Conservation (phyloP, 768 basidiomycete species). For the Tricholoma furcatifolium region DNA sequence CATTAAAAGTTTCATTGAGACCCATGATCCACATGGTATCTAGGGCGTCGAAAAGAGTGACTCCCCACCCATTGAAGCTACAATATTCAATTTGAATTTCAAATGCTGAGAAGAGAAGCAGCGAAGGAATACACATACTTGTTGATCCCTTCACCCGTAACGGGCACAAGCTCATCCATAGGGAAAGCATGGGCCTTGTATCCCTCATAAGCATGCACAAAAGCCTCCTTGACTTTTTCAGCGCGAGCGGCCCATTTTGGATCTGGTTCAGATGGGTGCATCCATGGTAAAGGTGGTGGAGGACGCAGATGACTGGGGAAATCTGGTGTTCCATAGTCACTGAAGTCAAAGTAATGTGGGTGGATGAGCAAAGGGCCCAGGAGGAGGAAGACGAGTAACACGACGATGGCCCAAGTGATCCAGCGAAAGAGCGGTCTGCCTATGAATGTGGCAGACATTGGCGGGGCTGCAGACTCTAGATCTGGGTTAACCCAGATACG, state of each 20-base stretch:
- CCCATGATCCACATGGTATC: conserved; percentile 86
- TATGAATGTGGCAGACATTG: conserved; percentile 6
- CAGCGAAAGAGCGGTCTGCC: conserved; percentile 22
- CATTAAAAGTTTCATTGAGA: conserved; percentile 59
- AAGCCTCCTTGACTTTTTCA: conserved; percentile 53
- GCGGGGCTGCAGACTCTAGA: too few relatives aligned
- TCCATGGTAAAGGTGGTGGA: conserved; percentile 6
- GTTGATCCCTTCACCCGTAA: conserved; percentile 46
- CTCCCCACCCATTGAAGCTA: conserved; percentile 76
- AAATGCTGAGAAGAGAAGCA: background rate
- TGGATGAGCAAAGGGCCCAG: conserved; percentile 7
- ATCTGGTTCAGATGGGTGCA: background rate
- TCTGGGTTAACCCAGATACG: conserved; percentile 16
- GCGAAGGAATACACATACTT: conserved; percentile 43
- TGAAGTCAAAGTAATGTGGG: background rate
- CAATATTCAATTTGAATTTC: background rate
- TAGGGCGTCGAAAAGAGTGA: conserved; percentile 73
- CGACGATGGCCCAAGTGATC: conserved; percentile 21
- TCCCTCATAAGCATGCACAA: conserved; percentile 58
- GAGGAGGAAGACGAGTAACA: conserved; percentile 20
- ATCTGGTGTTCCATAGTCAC: conserved; percentile 6
- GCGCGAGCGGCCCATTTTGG: conserved; percentile 49
- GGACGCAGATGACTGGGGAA: conserved; percentile 2
- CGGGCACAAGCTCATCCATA: conserved; percentile 56
- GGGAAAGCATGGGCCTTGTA: conserved; percentile 53